A percentile compares a stretch with the other conserved stretches of the same genome.
These are phyloP conservation scores for Chlorella vulgaris DNA, from an alignment of 139 green algal genomes.

Conservation along the genomic window DNA sequence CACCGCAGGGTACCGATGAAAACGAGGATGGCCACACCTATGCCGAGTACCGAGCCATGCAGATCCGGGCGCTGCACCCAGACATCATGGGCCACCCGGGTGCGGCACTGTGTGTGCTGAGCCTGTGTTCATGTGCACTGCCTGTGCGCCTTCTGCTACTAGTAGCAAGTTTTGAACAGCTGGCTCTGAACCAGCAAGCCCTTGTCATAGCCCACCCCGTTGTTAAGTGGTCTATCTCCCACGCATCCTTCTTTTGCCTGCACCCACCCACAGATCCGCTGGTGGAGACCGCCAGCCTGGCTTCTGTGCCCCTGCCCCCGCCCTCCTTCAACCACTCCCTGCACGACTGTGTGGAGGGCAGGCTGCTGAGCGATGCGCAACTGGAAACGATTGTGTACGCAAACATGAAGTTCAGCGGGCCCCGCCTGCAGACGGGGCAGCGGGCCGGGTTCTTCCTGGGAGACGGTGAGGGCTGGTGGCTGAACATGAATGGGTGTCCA, in stretches of 20 bases:
- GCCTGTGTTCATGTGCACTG: neutral
- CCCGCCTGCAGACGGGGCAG: constrained; percentile 17
- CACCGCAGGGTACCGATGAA: constrained; percentile 21
- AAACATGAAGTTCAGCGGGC: constrained; percentile 65
- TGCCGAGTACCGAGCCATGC: constrained; percentile 24
- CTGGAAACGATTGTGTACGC: constrained; percentile 78
- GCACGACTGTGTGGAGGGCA: constrained; percentile 42
- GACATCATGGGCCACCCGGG: constrained; percentile 40
- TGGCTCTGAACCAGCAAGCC: no score
- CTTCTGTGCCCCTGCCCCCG: constrained; percentile 59
- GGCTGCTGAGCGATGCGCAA: constrained; percentile 69
- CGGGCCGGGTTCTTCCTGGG: constrained; percentile 83
- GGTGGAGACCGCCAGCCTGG: constrained; percentile 75
- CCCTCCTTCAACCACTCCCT: constrained; percentile 61
- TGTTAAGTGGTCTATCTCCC: no score
- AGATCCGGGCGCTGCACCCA: constrained; percentile 22
- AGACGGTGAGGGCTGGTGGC: constrained; percentile 55
- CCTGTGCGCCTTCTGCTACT: neutral
- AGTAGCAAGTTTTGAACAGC: no score
- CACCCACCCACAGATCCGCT: constrained; percentile 56
- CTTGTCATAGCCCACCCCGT: no score
- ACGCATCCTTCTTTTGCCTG: neutral
- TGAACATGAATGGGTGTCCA: no score
- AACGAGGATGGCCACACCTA: constrained; percentile 39
- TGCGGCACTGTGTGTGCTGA: neutral